Evolutionary conservation across 2,329 filamentous ascomycete species (phyloP), one percentile per base, ranked within the genome.

Genomic region (Albifimbria verrucaria): DNA sequence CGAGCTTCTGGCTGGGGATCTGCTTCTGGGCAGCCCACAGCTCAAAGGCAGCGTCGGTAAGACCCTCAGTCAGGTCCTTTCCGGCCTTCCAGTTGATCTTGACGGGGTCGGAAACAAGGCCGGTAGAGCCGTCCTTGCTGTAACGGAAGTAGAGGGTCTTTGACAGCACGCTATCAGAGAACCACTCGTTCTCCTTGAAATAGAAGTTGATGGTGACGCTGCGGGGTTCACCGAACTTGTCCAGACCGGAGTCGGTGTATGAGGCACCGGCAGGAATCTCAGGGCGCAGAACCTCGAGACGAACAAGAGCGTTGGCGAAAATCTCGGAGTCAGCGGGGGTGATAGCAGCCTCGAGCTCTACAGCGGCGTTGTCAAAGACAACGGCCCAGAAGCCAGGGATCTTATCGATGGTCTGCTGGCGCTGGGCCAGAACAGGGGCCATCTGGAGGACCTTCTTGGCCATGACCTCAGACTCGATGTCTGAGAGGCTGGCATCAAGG

Each of bases 331-430:
- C 46, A 9, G 24, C 17, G 25, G 46, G 15, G 46, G 46, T 48
- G 25, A 48, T 32, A 26, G 46, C 25, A 18, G 46, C 46, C 46
- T 48, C 46, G 25, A 48, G 46, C 46, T 48, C 46, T 18, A 21
- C 25, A 26, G 46, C 55, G 22, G 48, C 52, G n/a, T 60, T 57
- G 57, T 48, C 46, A 20, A 48, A 48, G 24, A 48, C 46, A 18
- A 48, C 25, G 6, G 23, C 46, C 46, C 46, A 48, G 46, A 48
- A 48, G 46, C 46, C 46, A 20, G 46, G 46, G 46, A 47, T 36
- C 46, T 48, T 48, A n/a, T 48, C 46, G 25, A 48, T 48, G 25
- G 46, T 48, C 25, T 48, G 46, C 46, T 48, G 46, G 25, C 46
- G 46, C 46, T 48, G 46, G n/a, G 26, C 12, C 24, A 48, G 46